These are phyloP conservation scores for Lithospermum erythrorhizon DNA, from an alignment of 257 asterid species.

Conservation along the genomic window DNA sequence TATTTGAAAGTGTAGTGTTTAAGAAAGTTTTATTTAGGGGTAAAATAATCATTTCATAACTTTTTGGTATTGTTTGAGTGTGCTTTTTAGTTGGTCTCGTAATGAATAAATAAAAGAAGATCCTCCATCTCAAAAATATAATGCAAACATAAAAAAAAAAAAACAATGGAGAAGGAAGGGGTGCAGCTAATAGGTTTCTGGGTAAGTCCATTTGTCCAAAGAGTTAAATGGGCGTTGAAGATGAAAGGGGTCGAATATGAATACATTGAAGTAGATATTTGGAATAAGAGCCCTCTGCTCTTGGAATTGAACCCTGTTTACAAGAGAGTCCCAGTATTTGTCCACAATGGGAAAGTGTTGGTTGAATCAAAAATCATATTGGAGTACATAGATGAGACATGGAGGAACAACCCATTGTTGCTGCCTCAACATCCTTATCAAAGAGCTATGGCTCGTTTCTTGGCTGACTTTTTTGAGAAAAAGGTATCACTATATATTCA, in stretches of 20 bases:
- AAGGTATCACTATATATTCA: no score
- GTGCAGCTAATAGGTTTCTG: slow-evolving; percentile 4
- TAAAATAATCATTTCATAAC: no score
- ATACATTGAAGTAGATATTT: slow-evolving; percentile 32
- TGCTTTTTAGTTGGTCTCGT: no score
- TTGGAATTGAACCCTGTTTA: slow-evolving; percentile 27
- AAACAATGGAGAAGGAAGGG: no score
- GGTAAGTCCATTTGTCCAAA: slow-evolving; percentile 29
- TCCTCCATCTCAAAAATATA: no score
- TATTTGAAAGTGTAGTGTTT: no score
- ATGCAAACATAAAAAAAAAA: no score
- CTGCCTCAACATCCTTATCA: slow-evolving; percentile 28
- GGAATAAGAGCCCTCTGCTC: slow-evolving; percentile 23
- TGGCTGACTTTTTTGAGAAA: slow-evolving; percentile 16
- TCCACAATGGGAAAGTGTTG: slow-evolving; percentile 29
- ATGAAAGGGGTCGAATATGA: slow-evolving; percentile 32
- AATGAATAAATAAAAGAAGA: no score
- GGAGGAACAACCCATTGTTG: slow-evolving; percentile 21
- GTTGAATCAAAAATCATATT: slow-evolving; percentile 23
- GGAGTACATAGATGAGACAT: slow-evolving; percentile 34
- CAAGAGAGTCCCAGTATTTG: slow-evolving; percentile 30
- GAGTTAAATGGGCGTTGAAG: slow-evolving; percentile 37
- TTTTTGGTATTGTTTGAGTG: no score
- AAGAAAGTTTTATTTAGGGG: no score
- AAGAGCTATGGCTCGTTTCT: slow-evolving; percentile 27